Evolutionary conservation across 805 yeast species (phyloP), one percentile per base, ranked within the genome.

Genomic region (Teunomyces atbi): DNA sequence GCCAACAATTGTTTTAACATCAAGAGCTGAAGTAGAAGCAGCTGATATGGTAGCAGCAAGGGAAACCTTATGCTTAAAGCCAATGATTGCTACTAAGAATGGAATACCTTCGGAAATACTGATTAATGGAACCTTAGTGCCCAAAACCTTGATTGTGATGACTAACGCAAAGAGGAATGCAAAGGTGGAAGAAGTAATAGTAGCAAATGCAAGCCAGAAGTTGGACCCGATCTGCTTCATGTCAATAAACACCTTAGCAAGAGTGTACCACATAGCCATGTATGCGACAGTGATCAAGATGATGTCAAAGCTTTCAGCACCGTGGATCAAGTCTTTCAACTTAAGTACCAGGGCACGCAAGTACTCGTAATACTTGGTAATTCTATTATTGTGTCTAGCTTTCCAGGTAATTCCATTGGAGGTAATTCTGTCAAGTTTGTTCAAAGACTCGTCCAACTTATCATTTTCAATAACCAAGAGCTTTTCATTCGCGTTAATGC

Each of bases 31-130:
- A 40, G 68, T 56, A 45, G 66, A 58, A 46, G 59, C 61, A 47
- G 69, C 55, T 35, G 65, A 61, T 19, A 84, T 83, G 39, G 79
- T 77, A 16, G 77, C 69, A 1, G 97, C 85, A 52, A 90, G 76
- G 10, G 81, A 73, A 15, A 89, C 79, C 59, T 91, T 89, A 63
- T 88, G 86, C 62, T 89, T 90, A 68, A 92, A 92, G 1, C 98
- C 99, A 60, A 92, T 81, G 4, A 89, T 84, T 16, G 96, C 89
- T 18, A 92, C 96, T 59, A 92, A 77, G 66, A 92, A 92, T 18
- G 99, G 99, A 39, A 92, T 69, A 28, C 97, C 97, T 69, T 92
- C 97, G 47, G 90, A 80, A 53, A 92, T 73, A 45, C 88, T 81
- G 45, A 87, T 71, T 45, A 89, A 72, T 6, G 96, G 82, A 27